phyloP scores from a whole-genome alignment of 305 asterid species.

The Plantago rigida region DNA sequence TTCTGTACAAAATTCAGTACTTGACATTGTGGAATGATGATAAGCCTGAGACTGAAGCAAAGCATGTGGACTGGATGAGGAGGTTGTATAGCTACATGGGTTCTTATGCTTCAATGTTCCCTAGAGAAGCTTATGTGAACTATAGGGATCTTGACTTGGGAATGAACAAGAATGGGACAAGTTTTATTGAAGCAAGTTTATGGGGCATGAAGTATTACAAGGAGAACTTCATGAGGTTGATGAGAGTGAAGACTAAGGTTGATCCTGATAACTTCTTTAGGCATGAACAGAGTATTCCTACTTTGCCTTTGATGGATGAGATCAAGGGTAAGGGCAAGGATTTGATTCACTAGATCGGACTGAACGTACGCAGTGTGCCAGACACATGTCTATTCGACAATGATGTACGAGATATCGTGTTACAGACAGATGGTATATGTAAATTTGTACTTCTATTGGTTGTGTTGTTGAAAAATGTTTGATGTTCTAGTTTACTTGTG shows the following conservation, averaged over 20 bases:
- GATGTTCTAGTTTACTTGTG: too few species aligned
- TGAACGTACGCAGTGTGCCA: too few species aligned
- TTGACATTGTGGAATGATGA: constrained; percentile 44
- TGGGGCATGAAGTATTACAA: constrained; percentile 63
- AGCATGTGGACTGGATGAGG: constrained; percentile 52
- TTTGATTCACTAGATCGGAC: constrained; percentile 27
- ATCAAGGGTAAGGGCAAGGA: constrained; percentile 27
- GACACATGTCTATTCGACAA: not conserved
- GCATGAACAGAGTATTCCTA: constrained; percentile 62
- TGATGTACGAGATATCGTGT: too few species aligned
- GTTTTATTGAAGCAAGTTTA: constrained; percentile 33
- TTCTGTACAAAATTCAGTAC: constrained; percentile 46
- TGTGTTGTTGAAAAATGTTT: too few species aligned
- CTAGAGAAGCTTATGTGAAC: constrained; percentile 59
- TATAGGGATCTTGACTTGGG: constrained; percentile 68
- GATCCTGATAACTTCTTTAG: constrained; percentile 64
- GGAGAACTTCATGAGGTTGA: constrained; percentile 47
- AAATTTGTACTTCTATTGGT: too few species aligned
- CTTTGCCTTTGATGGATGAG: constrained; percentile 32
- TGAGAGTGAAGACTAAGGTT: constrained; percentile 45
- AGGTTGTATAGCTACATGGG: constrained; percentile 50
- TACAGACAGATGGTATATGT: too few species aligned
- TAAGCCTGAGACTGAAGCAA: constrained; percentile 33
- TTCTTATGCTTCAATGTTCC: constrained; percentile 46
- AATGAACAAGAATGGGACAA: constrained; percentile 33